Percentiles rank a stretch among this genome's conserved stretches.
Evolutionary conservation across 805 yeast genomes (phyloP).

Genomic region (Blastobotrys robertii): DNA sequence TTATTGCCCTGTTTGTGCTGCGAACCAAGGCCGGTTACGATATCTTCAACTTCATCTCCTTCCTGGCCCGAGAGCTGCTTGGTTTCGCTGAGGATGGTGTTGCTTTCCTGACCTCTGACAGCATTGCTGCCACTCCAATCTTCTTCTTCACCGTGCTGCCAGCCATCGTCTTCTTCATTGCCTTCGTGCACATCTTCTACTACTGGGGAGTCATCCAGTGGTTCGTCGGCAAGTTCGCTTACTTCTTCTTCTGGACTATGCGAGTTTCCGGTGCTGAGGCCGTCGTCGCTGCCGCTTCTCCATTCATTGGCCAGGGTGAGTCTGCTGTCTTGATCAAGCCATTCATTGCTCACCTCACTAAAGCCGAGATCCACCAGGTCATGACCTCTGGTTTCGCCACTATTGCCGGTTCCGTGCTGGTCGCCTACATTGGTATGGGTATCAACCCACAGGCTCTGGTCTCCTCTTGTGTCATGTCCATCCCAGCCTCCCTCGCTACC

Average conservation of each 20-base stretch:
- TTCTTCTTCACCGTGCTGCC: conserved; percentile 53
- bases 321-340: conserved; percentile 52
- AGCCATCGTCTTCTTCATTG: conserved; percentile 55
- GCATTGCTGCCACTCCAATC: conserved; percentile 33
- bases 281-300: conserved; percentile 57
- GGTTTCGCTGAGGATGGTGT: conserved; percentile 52
- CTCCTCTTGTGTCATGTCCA: conserved; percentile 61
- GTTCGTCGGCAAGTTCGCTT: conserved; percentile 46
- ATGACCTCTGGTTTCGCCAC: conserved; percentile 58
- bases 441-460: conserved; percentile 52
- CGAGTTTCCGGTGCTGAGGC: conserved; percentile 55
- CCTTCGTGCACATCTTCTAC: conserved; percentile 50
- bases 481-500: conserved; percentile 53
- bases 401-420: conserved; percentile 54
- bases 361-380: conserved; percentile 52
- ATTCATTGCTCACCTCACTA: conserved; percentile 47
- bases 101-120: conserved; percentile 42
- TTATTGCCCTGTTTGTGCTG: conserved; percentile 50
- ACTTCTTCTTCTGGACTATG: conserved; percentile 51
- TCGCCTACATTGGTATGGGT: conserved; percentile 54
- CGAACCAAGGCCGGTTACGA: conserved; percentile 52
- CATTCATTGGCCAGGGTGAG: conserved; percentile 59
- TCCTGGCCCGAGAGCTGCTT: conserved; percentile 46
- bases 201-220: conserved; percentile 53
- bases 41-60: conserved; percentile 50